Evolutionary conservation across 1,284 basidiomycete genomes (phyloP).

Genomic region (Gomphus bonarii): DNA sequence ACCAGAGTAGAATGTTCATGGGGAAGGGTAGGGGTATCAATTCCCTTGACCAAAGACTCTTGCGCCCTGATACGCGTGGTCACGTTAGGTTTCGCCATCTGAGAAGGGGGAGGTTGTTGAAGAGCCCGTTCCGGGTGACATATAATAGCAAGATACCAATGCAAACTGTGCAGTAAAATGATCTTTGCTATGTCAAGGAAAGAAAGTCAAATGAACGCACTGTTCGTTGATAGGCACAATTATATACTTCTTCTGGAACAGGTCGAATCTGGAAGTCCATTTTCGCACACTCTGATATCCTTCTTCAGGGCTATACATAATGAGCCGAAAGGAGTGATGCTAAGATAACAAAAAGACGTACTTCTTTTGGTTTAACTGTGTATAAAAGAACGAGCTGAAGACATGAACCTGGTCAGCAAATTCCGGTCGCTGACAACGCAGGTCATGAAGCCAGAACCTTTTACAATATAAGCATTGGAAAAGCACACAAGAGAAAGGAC

Average conservation of each 20-base stretch:
- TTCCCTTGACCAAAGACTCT: not conserved
- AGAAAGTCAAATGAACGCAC: slow-evolving; percentile 33
- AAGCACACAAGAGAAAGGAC: slow-evolving; percentile 19
- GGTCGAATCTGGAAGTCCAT: slow-evolving; percentile 84
- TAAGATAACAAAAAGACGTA: slow-evolving; percentile 24
- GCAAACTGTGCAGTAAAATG: slow-evolving; percentile 43
- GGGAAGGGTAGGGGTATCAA: not conserved
- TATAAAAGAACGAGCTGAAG: slow-evolving; percentile 97
- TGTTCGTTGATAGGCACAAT: slow-evolving; percentile 96
- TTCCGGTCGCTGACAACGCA: slow-evolving; percentile 43
- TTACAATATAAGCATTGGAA: not conserved
- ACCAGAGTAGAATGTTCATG: not conserved
- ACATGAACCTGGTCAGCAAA: slow-evolving; percentile 74
- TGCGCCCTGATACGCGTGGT: not conserved
- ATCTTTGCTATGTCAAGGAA: not conserved
- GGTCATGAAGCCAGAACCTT: slow-evolving; percentile 58
- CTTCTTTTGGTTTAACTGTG: slow-evolving; percentile 77
- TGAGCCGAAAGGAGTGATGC: not conserved
- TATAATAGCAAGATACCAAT: slow-evolving; percentile 97
- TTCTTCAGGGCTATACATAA: slow-evolving; percentile 36
- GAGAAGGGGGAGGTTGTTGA: slow-evolving; percentile 24
- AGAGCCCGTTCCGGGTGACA: slow-evolving; percentile 68
- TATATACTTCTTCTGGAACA: slow-evolving; percentile 89
- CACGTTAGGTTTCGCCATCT: not conserved
- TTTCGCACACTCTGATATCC: slow-evolving; percentile 83